A percentile compares a stretch with the other conserved stretches of the same genome.
Evolutionary conservation across 2,329 filamentous ascomycete species (phyloP).

Genomic region (Helotiales sp.): DNA sequence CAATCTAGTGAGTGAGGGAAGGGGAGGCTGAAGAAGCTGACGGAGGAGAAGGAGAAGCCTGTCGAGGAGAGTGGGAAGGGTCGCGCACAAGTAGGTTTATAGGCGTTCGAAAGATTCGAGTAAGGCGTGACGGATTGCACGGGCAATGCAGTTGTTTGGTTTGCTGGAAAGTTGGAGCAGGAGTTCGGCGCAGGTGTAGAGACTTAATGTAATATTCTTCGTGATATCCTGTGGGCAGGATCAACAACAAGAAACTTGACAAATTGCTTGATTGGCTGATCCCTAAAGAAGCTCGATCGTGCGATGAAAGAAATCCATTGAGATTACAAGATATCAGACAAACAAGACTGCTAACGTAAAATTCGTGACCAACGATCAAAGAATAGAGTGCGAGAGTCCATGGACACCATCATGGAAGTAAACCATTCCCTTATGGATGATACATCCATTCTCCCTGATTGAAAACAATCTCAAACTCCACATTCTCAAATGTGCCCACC

Average conservation of each 20-base stretch:
- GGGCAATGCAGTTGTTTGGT: background rate
- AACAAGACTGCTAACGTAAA: background rate
- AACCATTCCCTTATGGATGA: slow-evolving; percentile 32
- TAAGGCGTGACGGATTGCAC: background rate
- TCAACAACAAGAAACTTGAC: too few species aligned
- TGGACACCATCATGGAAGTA: too few species aligned
- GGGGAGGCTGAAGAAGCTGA: background rate
- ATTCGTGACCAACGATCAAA: background rate
- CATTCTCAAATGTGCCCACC: slow-evolving; percentile 72
- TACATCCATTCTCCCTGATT: slow-evolving; percentile 64
- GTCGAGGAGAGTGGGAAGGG: background rate
- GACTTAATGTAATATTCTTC: background rate
- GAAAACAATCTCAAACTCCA: slow-evolving; percentile 71
- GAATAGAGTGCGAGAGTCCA: background rate
- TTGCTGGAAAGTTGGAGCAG: background rate
- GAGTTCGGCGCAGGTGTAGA: background rate
- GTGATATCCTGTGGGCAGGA: too few species aligned
- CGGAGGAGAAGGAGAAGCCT: background rate
- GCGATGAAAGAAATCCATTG: background rate
- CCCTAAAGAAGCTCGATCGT: background rate
- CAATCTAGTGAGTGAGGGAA: slow-evolving; percentile 1
- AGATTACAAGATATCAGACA: background rate
- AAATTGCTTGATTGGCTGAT: too few species aligned
- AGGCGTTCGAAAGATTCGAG: background rate
- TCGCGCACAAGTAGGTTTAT: background rate